Conservation (phyloP, 2,329 filamentous ascomycete genomes). For the Penicillium sumatraense region DNA sequence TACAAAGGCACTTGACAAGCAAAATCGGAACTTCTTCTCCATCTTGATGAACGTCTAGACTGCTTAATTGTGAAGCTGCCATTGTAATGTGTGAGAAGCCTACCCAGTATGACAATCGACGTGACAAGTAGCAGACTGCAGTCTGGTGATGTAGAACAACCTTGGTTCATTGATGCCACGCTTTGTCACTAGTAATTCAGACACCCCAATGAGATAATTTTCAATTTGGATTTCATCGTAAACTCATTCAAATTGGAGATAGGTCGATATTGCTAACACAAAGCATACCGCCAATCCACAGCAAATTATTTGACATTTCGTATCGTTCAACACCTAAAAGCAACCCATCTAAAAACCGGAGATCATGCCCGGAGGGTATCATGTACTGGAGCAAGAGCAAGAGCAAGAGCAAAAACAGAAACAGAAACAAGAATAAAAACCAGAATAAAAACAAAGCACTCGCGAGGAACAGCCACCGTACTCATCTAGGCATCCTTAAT, state of each 20-base stretch:
- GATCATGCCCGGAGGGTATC: not conserved
- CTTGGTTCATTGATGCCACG: no score
- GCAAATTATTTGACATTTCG: no score
- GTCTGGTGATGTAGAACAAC: no score
- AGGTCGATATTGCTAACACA: no score
- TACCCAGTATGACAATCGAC: no score
- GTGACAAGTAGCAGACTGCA: no score
- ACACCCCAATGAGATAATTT: no score
- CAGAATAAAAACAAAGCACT: not conserved
- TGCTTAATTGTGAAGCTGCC: not conserved
- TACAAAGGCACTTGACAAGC: slow-evolving; percentile 7
- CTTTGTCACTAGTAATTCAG: no score
- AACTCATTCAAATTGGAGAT: no score
- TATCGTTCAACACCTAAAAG: not conserved
- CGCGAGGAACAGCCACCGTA: not conserved
- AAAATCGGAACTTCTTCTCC: slow-evolving; percentile 1
- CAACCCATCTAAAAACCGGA: not conserved
- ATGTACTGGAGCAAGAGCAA: not conserved
- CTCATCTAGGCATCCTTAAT: slow-evolving; percentile 16
- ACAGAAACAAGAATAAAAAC: not conserved
- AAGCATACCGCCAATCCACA: no score
- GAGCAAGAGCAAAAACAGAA: not conserved
- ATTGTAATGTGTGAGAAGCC: no score
- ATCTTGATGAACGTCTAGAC: not conserved
- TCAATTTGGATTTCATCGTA: no score